Conservation (phyloP, 2,329 filamentous ascomycete genomes). For the Nemania bipapillata region DNA sequence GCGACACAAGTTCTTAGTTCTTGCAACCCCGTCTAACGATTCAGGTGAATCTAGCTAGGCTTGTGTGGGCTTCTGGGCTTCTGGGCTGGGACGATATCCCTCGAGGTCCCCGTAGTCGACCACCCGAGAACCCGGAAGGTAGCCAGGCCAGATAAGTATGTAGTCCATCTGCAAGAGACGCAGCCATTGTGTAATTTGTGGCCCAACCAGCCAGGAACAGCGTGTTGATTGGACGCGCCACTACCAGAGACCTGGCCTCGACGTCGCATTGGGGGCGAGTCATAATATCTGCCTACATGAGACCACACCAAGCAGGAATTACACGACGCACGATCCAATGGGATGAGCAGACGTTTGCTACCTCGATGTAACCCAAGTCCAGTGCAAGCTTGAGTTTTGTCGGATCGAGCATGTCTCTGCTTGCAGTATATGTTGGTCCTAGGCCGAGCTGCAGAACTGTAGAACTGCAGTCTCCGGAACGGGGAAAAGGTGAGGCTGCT, state of each 20-base stretch:
- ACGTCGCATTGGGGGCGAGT: background rate
- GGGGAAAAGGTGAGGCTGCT: constrained; percentile 4
- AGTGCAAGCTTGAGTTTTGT: background rate
- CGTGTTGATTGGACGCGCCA: background rate
- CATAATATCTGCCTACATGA: background rate
- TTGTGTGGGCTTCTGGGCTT: too few relatives aligned
- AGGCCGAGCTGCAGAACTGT: too few relatives aligned
- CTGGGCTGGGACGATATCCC: background rate
- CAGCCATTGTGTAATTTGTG: constrained; percentile 5
- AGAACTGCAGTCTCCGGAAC: constrained; percentile 7
- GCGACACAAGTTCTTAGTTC: too few relatives aligned
- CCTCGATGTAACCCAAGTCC: background rate
- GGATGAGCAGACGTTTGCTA: background rate
- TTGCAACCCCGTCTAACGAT: constrained; percentile 10
- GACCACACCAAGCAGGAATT: constrained; percentile 6
- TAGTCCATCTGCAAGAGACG: background rate
- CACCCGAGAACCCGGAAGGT: background rate
- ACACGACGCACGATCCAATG: constrained; percentile 11
- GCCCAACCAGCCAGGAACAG: background rate
- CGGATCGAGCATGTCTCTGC: background rate
- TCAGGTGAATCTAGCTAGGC: constrained; percentile 15
- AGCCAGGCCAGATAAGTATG: background rate
- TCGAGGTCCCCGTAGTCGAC: background rate
- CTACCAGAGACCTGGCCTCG: background rate
- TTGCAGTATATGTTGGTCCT: too few relatives aligned